phyloP scores from a whole-genome alignment of 768 basidiomycete species.

The Lactarius pseudohatsudake region DNA sequence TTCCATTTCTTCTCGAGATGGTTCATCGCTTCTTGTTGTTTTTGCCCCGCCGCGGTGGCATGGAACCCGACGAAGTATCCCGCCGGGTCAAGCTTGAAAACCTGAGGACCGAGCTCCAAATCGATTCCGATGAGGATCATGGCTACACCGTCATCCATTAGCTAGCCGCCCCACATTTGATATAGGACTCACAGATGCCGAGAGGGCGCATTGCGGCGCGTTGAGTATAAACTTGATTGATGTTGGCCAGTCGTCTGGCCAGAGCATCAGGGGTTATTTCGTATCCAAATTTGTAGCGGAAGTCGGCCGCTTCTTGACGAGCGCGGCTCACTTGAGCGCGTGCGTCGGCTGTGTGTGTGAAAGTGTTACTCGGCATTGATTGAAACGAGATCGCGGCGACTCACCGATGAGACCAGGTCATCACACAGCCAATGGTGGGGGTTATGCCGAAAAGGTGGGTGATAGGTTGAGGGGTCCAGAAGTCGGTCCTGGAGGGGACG shows the following conservation, averaged over 20 bases:
- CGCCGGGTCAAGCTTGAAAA: conserved; percentile 97
- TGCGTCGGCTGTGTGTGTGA: conserved; percentile 76
- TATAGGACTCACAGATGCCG: conserved; percentile 75
- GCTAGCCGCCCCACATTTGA: conserved; percentile 2
- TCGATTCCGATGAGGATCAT: conserved; percentile 97
- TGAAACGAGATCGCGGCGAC: conserved; percentile 30
- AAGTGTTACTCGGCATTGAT: not conserved
- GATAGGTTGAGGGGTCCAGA: conserved; percentile 87
- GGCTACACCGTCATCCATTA: conserved; percentile 46
- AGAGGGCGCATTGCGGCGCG: conserved; percentile 95
- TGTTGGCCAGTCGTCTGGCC: conserved; percentile 91
- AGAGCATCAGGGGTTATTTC: conserved; percentile 98
- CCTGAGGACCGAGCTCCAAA: conserved; percentile 88
- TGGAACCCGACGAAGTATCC: conserved; percentile 99
- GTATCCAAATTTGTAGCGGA: conserved; percentile 95
- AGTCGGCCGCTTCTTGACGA: conserved; percentile 84
- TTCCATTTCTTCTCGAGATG: conserved; percentile 99
- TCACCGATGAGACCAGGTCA: conserved; percentile 93
- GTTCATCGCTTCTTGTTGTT: conserved; percentile 99
- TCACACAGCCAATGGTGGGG: conserved; percentile 93
- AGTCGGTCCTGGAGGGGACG: conserved; percentile 79
- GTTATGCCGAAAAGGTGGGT: conserved; percentile 97
- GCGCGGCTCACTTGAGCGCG: conserved; percentile 86
- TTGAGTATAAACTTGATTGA: conserved; percentile 99
- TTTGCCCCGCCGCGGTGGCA: conserved; percentile 93